Percentiles rank a stretch among this genome's conserved stretches.
Conservation (phyloP, 306 rosid species). For the Cucumis hystrix region DNA sequence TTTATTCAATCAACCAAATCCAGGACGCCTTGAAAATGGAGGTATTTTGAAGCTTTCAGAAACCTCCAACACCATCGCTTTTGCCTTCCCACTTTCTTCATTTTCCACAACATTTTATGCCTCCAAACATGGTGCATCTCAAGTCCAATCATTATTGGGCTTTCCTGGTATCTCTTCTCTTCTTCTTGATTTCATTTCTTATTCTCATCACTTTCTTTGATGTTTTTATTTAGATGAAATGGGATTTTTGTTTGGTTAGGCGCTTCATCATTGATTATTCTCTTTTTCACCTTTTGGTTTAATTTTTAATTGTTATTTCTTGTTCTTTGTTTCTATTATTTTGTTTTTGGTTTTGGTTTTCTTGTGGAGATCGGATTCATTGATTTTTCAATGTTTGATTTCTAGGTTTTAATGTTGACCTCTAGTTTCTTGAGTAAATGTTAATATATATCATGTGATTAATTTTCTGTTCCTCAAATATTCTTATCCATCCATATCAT, state of each 20-base stretch:
- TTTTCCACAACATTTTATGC: not conserved
- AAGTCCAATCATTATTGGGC: slow-evolving; percentile 51
- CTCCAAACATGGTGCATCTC: slow-evolving; percentile 8
- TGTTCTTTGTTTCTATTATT: not conserved
- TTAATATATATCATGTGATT: not conserved
- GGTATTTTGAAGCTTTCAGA: not conserved
- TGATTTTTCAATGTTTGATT: not conserved
- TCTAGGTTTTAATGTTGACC: not conserved
- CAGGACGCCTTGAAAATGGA: slow-evolving; percentile 9
- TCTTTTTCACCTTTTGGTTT: not conserved
- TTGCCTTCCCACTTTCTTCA: not conserved
- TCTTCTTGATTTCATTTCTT: not conserved
- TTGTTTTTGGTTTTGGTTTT: not conserved
- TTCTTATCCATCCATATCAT: not conserved
- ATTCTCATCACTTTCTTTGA: not conserved
- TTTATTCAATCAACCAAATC: not conserved
- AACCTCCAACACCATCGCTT: not conserved
- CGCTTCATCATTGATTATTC: not conserved
- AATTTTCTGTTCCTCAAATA: not conserved
- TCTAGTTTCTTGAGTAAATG: not conserved
- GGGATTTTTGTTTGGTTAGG: not conserved
- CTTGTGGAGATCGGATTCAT: not conserved
- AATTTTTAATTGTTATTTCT: not conserved
- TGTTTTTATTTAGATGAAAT: not conserved
- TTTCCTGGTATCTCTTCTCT: slow-evolving; percentile 37